A percentile compares a stretch with the other conserved stretches of the same genome.
Conservation (phyloP, 1,284 basidiomycete genomes). For the Trichosporon sp. region DNA sequence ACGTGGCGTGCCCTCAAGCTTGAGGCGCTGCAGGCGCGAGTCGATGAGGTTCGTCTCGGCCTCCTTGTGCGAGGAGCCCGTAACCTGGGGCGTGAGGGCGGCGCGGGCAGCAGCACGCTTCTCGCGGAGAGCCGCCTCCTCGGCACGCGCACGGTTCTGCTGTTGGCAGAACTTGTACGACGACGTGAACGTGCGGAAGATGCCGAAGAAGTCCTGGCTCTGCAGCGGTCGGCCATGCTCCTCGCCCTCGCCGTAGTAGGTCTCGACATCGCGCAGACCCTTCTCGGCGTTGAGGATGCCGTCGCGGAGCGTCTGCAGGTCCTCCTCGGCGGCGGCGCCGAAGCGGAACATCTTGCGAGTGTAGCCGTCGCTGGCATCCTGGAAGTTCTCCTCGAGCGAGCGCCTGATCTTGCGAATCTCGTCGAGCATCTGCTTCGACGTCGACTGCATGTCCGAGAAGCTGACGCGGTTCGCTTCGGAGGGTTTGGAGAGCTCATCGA, state of each 20-base stretch:
- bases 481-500: slow-evolving; percentile 85
- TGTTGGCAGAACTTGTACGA: slow-evolving; percentile 88
- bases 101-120: slow-evolving; percentile 47
- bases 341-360: slow-evolving; percentile 89
- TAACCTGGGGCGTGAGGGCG: slow-evolving; percentile 53
- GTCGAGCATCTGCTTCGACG: slow-evolving; percentile 66
- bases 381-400: slow-evolving; percentile 77
- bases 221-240: slow-evolving; percentile 60
- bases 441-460: slow-evolving; percentile 50
- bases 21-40: slow-evolving; percentile 72
- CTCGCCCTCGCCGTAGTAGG: slow-evolving; percentile 88
- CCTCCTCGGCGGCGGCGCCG: slow-evolving; percentile 69
- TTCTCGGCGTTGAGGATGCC: slow-evolving; percentile 80
- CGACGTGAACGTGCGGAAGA: slow-evolving; percentile 91
- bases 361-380: slow-evolving; percentile 72
- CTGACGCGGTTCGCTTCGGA: slow-evolving; percentile 81
- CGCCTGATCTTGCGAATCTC: slow-evolving; percentile 75
- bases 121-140: slow-evolving; percentile 57
- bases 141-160: slow-evolving; percentile 65
- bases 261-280: slow-evolving; percentile 76
- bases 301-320: slow-evolving; percentile 78
- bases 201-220: slow-evolving; percentile 78
- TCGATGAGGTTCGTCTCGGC: slow-evolving; percentile 65
- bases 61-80: slow-evolving; percentile 37
- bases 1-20: slow-evolving; percentile 65